A percentile compares a stretch with the other conserved stretches of the same genome.
phyloP scores from a whole-genome alignment of 257 asterid species.

The Paulownia fortunei region DNA sequence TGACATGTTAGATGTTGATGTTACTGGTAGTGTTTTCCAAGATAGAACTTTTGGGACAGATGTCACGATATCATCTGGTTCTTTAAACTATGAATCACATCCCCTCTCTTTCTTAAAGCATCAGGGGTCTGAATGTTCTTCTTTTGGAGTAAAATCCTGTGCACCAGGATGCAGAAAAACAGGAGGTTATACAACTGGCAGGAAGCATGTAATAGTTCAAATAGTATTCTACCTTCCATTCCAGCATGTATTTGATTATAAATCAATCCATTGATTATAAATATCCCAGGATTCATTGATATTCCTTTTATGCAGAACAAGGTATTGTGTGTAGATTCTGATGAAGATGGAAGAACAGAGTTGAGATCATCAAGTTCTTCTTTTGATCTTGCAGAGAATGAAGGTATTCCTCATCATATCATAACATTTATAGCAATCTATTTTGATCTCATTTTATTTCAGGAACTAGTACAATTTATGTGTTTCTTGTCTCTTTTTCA shows the following conservation, averaged over 20 bases:
- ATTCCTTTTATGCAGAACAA: constrained; percentile 49
- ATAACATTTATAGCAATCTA: constrained; percentile 16
- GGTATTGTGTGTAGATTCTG: constrained; percentile 53
- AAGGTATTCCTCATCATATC: constrained; percentile 49
- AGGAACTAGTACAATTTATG: constrained; percentile 15
- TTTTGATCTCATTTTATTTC: constrained; percentile 25
- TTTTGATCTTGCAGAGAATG: constrained; percentile 27
- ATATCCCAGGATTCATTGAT: constrained; percentile 31
- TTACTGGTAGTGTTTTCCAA: constrained; percentile 37
- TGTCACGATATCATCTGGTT: constrained; percentile 32
- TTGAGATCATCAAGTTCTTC: constrained; percentile 35
- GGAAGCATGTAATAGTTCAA: constrained; percentile 38
- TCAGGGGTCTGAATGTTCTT: constrained; percentile 31
- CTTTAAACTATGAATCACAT: constrained; percentile 32
- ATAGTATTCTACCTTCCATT: constrained; percentile 19
- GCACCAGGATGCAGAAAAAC: constrained; percentile 34
- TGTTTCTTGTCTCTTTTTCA: constrained; percentile 42
- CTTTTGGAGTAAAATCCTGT: constrained; percentile 40
- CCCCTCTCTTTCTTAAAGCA: constrained; percentile 20
- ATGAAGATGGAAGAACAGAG: constrained; percentile 52
- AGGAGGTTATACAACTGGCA: constrained; percentile 37
- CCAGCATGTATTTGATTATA: constrained; percentile 31
- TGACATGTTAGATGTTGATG: constrained; percentile 42
- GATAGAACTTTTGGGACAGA: constrained; percentile 28
- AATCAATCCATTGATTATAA: constrained; percentile 12